Percentiles rank a stretch among this genome's conserved stretches.
These are phyloP conservation scores for Camelina neglecta DNA, from an alignment of 345 rosid species.

Conservation along the genomic window DNA sequence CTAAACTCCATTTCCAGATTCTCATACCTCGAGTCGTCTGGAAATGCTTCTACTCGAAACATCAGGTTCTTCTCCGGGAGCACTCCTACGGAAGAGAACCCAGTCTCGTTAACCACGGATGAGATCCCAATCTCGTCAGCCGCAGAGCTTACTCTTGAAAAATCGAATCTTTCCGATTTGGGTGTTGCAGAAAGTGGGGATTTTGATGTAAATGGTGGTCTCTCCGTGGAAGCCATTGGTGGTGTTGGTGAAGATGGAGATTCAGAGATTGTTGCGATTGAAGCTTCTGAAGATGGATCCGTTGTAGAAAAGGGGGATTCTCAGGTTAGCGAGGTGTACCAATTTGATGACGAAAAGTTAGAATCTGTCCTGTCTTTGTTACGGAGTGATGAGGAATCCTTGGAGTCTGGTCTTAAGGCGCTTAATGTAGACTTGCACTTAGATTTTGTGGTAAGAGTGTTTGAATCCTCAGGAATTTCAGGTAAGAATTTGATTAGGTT, in stretches of 20 bases:
- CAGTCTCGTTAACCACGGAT: constrained; percentile 27
- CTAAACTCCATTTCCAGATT: constrained; percentile 29
- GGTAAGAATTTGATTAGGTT: constrained; percentile 68
- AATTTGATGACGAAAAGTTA: constrained; percentile 56
- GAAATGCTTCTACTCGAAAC: constrained; percentile 36
- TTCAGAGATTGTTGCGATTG: constrained; percentile 12
- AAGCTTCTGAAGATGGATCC: constrained; percentile 34
- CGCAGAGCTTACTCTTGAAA: constrained; percentile 19
- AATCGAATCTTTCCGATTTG: constrained; percentile 22
- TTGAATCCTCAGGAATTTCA: constrained; percentile 55
- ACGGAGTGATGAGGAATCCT: constrained; percentile 64
- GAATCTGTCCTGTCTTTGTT: constrained; percentile 67
- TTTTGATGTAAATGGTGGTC: constrained; percentile 23
- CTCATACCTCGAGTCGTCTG: constrained; percentile 32
- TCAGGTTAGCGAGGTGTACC: constrained; percentile 43
- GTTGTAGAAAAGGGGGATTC: constrained; percentile 28
- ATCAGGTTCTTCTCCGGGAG: constrained; percentile 48
- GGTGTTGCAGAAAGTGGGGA: constrained; percentile 41
- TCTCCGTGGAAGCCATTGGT: constrained; percentile 16
- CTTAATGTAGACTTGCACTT: constrained; percentile 52
- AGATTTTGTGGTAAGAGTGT: constrained; percentile 60
- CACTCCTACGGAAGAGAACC: constrained; percentile 36
- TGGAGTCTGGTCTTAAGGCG: constrained; percentile 58
- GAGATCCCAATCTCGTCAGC: constrained; percentile 29
- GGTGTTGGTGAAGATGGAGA: constrained; percentile 33